Evolutionary conservation across 768 basidiomycete genomes (phyloP).

Genomic region (Mycena sanguinolenta): DNA sequence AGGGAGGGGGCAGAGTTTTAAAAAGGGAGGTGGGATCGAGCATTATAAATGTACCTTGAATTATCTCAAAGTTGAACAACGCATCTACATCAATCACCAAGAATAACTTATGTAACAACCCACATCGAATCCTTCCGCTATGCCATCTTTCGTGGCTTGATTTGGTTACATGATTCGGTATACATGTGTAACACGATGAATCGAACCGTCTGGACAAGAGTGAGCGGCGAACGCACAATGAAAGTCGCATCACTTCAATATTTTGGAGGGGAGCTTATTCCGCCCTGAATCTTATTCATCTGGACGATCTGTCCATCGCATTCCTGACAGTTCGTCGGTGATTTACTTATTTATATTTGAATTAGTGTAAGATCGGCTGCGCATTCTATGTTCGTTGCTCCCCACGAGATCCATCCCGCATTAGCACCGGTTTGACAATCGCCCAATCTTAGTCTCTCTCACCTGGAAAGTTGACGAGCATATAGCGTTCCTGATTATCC

Average conservation of each 20-base stretch:
- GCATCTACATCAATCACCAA: not conserved
- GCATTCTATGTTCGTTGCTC: too few species aligned
- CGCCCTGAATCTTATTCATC: not conserved
- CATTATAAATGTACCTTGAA: not conserved
- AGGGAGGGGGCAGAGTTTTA: not conserved
- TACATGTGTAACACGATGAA: not conserved
- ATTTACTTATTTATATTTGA: not conserved
- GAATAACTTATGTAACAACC: not conserved
- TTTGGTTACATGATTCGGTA: not conserved
- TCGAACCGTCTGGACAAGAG: not conserved
- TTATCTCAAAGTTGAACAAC: not conserved
- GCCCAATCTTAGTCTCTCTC: not conserved
- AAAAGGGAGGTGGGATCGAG: not conserved
- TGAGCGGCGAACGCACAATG: not conserved
- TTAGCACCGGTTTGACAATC: not conserved
- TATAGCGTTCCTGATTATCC: not conserved
- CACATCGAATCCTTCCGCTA: not conserved
- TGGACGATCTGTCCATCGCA: not conserved
- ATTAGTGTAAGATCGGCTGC: too few species aligned
- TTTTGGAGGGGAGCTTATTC: not conserved
- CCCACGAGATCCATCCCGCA: not conserved
- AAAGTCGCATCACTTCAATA: not conserved
- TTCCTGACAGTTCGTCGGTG: not conserved
- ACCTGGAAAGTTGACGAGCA: not conserved
- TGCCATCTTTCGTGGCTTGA: not conserved